These are phyloP conservation scores for Fusarium longipes DNA, from an alignment of 2,329 filamentous ascomycete genomes.

Conservation along the genomic window DNA sequence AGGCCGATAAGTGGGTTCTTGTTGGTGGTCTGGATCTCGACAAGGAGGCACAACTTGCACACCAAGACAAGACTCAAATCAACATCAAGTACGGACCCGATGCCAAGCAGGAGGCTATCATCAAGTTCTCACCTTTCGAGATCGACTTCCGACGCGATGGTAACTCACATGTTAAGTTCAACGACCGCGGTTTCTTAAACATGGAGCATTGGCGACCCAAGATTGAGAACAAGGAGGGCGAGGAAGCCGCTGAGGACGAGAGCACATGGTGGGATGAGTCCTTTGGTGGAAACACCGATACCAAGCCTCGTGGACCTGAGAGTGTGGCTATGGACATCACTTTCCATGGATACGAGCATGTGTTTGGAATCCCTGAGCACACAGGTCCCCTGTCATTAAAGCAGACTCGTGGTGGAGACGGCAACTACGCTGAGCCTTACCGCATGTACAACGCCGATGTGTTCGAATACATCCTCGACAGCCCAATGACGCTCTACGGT, in stretches of 20 bases:
- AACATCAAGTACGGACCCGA: constrained; percentile 84
- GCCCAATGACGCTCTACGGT: constrained; percentile 98
- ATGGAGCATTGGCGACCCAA: constrained; percentile 96
- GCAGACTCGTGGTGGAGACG: constrained; percentile 88
- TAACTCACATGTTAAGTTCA: constrained; percentile 84
- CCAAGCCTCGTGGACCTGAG: constrained; percentile 94
- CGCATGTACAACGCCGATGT: constrained; percentile 96
- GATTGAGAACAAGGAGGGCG: constrained; percentile 72
- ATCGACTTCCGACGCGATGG: constrained; percentile 90
- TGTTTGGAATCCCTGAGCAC: constrained; percentile 95
- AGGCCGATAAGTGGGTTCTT: constrained; percentile 85
- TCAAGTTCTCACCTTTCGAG: constrained; percentile 84
- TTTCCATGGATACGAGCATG: constrained; percentile 90
- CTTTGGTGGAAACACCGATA: constrained; percentile 95
- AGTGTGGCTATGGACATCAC: constrained; percentile 91
- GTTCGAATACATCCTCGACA: constrained; percentile 97
- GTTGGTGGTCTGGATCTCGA: constrained; percentile 83
- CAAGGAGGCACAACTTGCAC: constrained; percentile 74
- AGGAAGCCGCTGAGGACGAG: constrained; percentile 75
- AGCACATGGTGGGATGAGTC: constrained; percentile 98
- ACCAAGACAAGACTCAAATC: constrained; percentile 73
- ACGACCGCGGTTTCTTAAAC: constrained; percentile 89
- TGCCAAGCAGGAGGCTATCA: constrained; percentile 81
- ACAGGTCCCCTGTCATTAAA: constrained; percentile 88
- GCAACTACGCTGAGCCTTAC: constrained; percentile 89